Evolutionary conservation across 148 eudicot genomes (phyloP), one percentile per base, ranked within the genome.

Genomic region (Talinum fruticosum): DNA sequence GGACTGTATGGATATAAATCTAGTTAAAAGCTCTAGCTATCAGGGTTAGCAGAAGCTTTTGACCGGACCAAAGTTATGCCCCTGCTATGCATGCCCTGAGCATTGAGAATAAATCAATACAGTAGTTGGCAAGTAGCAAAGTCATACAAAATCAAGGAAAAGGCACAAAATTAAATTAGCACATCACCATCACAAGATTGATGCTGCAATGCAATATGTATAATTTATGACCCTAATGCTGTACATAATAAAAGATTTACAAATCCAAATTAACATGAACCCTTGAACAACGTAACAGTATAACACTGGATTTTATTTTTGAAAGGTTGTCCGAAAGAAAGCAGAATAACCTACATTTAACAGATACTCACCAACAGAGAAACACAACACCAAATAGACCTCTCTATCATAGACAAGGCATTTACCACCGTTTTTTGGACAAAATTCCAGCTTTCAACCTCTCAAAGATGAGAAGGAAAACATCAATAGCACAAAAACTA

Each of bases 401-500:
- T 24, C 29, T 29, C 6, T 16, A 45, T 45, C 12, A 29, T 45
- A 71, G 59, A 71, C 32, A 18, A 44, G 21, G 36, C 59, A 4
- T 26, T 44, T 10, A 24, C 12, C 6, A 44, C 35, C 34, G 34
- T 5, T 47, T 45, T 45, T 15, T n/a, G 61, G n/a, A n/a, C 37
- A 72, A 72, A 45, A 45, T 24, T 71, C 19, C 74, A 71, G 7
- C 57, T 71, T 44, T 71, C 74, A 70, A 71, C 57, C 59, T 45
- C 30, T 18, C 8, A 28, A 1, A 37, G n/a, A 5, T 15, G 13
- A 44, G 33, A 71, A 13, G 29, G 5, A 45, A 72, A 44, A 36
- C 10, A 21, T 35, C 30, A 69, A 69, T 10, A 36, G 49, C 29
- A 69, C 49, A 69, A 33, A 62, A 34, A n/a, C 29, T 36, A 69